Conservation (phyloP, 345 rosid genomes). For the Populus davidiana region DNA sequence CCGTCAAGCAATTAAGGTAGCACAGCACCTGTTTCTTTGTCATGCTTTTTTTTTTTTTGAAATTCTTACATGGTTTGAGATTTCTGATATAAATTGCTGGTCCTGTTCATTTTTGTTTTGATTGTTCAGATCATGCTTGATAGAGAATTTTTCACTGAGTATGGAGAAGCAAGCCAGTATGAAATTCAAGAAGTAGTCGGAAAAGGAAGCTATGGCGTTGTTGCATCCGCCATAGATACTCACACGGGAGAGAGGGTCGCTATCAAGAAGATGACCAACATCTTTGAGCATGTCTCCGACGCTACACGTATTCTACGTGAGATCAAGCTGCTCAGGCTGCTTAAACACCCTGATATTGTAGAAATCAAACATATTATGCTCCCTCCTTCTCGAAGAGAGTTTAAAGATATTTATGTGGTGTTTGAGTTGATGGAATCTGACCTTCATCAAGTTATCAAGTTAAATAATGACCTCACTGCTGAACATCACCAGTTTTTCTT, state of each 20-base stretch:
- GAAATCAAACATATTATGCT: slow-evolving; percentile 95
- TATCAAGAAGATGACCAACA: slow-evolving; percentile 85
- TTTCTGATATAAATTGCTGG: not conserved
- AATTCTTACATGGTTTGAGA: not conserved
- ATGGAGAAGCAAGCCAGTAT: slow-evolving; percentile 93
- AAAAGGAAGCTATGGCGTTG: slow-evolving; percentile 96
- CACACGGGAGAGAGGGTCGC: slow-evolving; percentile 95
- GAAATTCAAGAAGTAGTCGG: slow-evolving; percentile 93
- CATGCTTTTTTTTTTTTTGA: not conserved
- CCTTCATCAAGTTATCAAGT: slow-evolving; percentile 84
- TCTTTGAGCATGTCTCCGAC: slow-evolving; percentile 91
- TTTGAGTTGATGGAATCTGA: slow-evolving; percentile 99
- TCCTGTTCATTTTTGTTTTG: not conserved
- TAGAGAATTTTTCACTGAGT: slow-evolving; percentile 92
- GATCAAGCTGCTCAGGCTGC: slow-evolving; percentile 91
- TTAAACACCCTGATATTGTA: slow-evolving; percentile 81
- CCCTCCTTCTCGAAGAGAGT: slow-evolving; percentile 90
- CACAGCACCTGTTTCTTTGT: not conserved
- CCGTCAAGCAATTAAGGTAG: not conserved
- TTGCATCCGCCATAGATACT: slow-evolving; percentile 88
- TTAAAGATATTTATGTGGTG: slow-evolving; percentile 88
- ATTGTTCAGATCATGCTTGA: slow-evolving; percentile 55
- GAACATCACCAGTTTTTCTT: slow-evolving; percentile 94
- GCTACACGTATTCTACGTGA: slow-evolving; percentile 89
- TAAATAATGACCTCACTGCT: slow-evolving; percentile 85